Evolutionary conservation across 116 monocot genomes (phyloP).

Genomic region (Papilionanthe hybrid): DNA sequence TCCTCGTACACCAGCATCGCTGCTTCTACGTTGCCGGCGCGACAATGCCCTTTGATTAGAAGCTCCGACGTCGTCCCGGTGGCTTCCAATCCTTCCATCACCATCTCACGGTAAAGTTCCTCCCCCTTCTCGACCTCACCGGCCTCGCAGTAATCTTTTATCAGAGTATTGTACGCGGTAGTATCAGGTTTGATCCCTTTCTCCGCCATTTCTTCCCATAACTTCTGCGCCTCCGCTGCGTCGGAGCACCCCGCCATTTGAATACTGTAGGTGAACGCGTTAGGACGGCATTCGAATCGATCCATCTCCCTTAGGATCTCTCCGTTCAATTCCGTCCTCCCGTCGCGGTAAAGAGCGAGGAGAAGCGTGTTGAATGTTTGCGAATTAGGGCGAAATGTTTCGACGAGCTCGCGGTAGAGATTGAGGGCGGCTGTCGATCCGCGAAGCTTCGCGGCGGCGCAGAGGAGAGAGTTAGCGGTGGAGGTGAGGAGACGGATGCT

Average conservation of each 20-base stretch:
- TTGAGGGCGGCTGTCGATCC: constrained; percentile 35
- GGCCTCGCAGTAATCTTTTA: constrained; percentile 36
- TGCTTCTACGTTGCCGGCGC: constrained; percentile 18
- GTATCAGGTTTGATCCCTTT: constrained; percentile 38
- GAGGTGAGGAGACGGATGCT: constrained; percentile 26
- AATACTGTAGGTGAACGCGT: constrained; percentile 50
- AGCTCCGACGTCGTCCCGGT: constrained; percentile 42
- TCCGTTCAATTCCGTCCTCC: constrained; percentile 14
- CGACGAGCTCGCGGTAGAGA: constrained; percentile 42
- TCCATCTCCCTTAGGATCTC: constrained; percentile 43
- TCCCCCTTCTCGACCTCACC: constrained; percentile 43
- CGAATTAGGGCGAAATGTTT: constrained; percentile 27
- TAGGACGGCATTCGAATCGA: constrained; percentile 27
- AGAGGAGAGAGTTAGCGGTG: constrained; percentile 44
- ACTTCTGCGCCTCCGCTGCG: constrained; percentile 27
- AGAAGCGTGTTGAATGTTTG: constrained; percentile 55
- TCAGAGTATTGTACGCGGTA: constrained; percentile 57
- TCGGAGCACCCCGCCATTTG: constrained; percentile 58
- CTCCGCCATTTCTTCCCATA: constrained; percentile 50
- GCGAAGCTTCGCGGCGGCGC: constrained; percentile 7
- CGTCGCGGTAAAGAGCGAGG: constrained; percentile 43
- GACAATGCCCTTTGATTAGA: constrained; percentile 39
- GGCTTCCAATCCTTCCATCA: constrained; percentile 30
- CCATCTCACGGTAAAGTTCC: constrained; percentile 56
- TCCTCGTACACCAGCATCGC: constrained; percentile 40